These are phyloP conservation scores for Apiotrichum siamense DNA, from an alignment of 1,284 basidiomycete species.

Conservation along the genomic window DNA sequence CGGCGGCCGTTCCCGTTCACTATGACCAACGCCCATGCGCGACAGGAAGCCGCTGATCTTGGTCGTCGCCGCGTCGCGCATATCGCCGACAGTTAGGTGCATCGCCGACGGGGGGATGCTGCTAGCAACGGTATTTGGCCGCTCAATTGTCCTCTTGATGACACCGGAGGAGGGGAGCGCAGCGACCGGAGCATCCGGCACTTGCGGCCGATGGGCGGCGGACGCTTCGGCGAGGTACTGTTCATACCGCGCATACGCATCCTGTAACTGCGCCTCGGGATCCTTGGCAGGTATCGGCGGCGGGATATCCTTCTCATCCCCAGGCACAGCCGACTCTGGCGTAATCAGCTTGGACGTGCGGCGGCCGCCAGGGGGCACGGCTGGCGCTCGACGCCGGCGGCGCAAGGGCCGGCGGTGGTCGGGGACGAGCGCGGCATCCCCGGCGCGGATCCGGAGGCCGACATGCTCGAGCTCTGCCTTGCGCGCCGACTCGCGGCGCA, in stretches of 20 bases:
- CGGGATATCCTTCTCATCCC: background rate
- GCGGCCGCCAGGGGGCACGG: background rate
- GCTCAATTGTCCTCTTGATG: background rate
- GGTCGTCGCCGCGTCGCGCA: background rate
- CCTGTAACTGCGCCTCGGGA: slow-evolving; percentile 55
- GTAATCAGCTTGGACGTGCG: background rate
- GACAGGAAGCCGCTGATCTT: slow-evolving; percentile 30
- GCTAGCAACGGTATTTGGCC: background rate
- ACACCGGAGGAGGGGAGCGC: background rate
- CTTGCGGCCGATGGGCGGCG: background rate
- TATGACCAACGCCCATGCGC: background rate
- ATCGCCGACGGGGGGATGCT: background rate
- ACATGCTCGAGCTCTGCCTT: slow-evolving; percentile 72
- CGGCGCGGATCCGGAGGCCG: slow-evolving; percentile 62
- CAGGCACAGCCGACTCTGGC: no score
- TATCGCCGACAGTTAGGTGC: background rate
- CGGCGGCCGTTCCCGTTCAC: background rate
- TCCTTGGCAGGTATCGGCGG: background rate
- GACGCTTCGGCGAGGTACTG: slow-evolving; percentile 57
- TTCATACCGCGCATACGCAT: slow-evolving; percentile 87
- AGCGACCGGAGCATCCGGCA: background rate
- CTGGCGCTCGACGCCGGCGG: slow-evolving; percentile 7
- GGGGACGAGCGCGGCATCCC: slow-evolving; percentile 29
- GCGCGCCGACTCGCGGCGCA: slow-evolving; percentile 46
- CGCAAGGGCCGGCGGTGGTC: background rate